Conservation (phyloP, 805 yeast species). For the Starmerella riodocensis region DNA sequence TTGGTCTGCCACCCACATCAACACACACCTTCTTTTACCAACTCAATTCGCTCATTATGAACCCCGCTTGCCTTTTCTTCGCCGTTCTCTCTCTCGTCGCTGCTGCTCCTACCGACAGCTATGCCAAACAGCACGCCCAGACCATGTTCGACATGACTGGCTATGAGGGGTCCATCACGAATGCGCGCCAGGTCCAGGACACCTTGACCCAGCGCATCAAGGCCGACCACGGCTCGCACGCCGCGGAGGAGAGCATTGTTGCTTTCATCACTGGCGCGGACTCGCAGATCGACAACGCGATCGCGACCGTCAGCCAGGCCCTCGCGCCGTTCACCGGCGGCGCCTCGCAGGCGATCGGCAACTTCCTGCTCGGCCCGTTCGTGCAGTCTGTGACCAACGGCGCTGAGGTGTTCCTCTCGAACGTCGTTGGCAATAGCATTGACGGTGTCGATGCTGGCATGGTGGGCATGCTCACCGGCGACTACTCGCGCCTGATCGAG, state of each 20-base stretch:
- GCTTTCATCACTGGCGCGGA: conserved; percentile 26
- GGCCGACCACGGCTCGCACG: conserved; percentile 6
- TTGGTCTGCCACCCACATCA: no score
- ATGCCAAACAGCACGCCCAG: conserved; percentile 4
- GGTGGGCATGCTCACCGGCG: conserved; percentile 15
- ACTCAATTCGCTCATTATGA: conserved; percentile 3
- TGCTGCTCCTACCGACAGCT: conserved; percentile 3
- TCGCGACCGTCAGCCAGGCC: conserved; percentile 17
- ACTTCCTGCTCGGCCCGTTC: conserved; percentile 23
- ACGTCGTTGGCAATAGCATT: conserved; percentile 17
- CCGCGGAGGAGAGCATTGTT: conserved; percentile 9
- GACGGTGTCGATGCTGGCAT: conserved; percentile 14
- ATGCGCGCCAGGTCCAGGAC: conserved; percentile 16
- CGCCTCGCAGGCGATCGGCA: conserved; percentile 14
- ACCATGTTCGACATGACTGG: conserved; percentile 10
- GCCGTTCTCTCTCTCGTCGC: conserved; percentile 11
- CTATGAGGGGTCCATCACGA: conserved; percentile 12
- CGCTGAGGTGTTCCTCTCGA: conserved; percentile 23
- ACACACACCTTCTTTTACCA: no score
- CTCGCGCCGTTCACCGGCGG: conserved; percentile 19
- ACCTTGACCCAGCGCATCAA: conserved; percentile 12
- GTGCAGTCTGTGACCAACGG: conserved; percentile 27
- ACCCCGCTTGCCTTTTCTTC: conserved; percentile 7
- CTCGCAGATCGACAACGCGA: conserved; percentile 25
- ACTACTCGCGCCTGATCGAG: conserved; percentile 17